These are phyloP conservation scores for Fusarium denticulatum DNA, from an alignment of 2,329 filamentous ascomycete genomes.

Conservation along the genomic window DNA sequence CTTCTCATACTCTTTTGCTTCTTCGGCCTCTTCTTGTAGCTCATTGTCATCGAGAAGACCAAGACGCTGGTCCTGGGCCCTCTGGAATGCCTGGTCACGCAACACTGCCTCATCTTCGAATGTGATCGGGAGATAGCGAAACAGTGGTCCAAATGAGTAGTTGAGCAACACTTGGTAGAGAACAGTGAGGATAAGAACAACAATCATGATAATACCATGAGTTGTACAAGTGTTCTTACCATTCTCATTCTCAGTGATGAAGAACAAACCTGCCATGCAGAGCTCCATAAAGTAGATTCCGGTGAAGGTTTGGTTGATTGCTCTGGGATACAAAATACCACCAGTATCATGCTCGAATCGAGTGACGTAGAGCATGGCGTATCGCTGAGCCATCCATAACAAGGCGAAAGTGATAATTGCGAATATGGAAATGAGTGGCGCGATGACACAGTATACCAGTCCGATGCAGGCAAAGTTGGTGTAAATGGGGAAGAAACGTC, in stretches of 20 bases:
- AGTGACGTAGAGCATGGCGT: constrained; percentile 94
- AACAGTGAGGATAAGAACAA: constrained; percentile 74
- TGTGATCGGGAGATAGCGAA: constrained; percentile 91
- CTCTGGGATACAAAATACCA: constrained; percentile 88
- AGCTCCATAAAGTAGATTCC: constrained; percentile 96
- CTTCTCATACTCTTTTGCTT: too few relatives aligned
- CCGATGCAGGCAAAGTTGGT: constrained; percentile 96
- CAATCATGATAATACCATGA: constrained; percentile 87
- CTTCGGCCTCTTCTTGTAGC: constrained; percentile 48
- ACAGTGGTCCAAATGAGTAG: constrained; percentile 82
- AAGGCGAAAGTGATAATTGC: constrained; percentile 91
- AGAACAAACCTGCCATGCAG: constrained; percentile 88
- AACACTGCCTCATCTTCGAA: constrained; percentile 93
- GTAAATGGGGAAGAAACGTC: constrained; percentile 93
- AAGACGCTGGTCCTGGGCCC: constrained; percentile 77
- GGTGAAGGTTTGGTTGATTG: constrained; percentile 95
- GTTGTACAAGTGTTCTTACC: constrained; percentile 69
- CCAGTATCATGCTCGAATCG: constrained; percentile 92
- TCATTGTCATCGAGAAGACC: constrained; percentile 66
- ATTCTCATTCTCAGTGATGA: constrained; percentile 72
- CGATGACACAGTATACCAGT: constrained; percentile 86
- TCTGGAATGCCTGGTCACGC: constrained; percentile 89
- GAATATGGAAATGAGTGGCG: constrained; percentile 91
- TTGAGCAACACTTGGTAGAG: constrained; percentile 86
- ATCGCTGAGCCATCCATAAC: constrained; percentile 95